Base-by-base conservation (phyloP, 192 early-diverging fungal species). In the Coemansia sp. region DNA sequence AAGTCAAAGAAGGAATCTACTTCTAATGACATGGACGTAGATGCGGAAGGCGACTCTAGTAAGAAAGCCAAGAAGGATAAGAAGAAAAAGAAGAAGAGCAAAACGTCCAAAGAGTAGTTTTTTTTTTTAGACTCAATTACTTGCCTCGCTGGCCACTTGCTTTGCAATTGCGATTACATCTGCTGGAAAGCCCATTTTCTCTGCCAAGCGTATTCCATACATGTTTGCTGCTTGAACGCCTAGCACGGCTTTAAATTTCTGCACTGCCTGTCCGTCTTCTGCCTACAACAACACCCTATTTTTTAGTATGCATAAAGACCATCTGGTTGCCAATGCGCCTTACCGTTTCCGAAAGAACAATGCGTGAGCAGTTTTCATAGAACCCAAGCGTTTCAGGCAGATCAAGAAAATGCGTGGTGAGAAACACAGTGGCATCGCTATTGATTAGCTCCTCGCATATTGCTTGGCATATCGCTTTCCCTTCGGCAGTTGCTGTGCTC, bases 361-460 rank as follows among this genome's bases (percentile, higher is more conserved):
- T 40, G 7, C 50, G 40, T 0, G 61, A 39, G 56, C 69, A 79
- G 51, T 84, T 88, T 14, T 69, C 64, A 44, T 86, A 82, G 1
- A 53, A 63, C 1, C 72, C 76, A 15, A 90, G 68, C 14, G 67
- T 64, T 15, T 58, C 60, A 1, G 84, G 73, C 31, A 90, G 75
- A 39, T 85, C 83, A 37, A 85, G 83, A 56, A 90, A 93, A 61
- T 93, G 91, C 1, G 91, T 90, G 6, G 86, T 87, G 57, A 93
- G 80, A 53, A 89, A 88, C 1, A 84, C 80, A 10, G 88, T 77
- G 0, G 87, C 76, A 50, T 81, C 53, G 5, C 55, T 65, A 6
- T 77, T 59, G 6, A 90, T 51, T 18, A 93, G 60, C 47, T 87
- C 76, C 47, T 92, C 89, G 39, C 82, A 84, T 0, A 93, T 78